Evolutionary conservation across 2,329 filamentous ascomycete species (phyloP).

Genomic region (Exophiala calicioides): DNA sequence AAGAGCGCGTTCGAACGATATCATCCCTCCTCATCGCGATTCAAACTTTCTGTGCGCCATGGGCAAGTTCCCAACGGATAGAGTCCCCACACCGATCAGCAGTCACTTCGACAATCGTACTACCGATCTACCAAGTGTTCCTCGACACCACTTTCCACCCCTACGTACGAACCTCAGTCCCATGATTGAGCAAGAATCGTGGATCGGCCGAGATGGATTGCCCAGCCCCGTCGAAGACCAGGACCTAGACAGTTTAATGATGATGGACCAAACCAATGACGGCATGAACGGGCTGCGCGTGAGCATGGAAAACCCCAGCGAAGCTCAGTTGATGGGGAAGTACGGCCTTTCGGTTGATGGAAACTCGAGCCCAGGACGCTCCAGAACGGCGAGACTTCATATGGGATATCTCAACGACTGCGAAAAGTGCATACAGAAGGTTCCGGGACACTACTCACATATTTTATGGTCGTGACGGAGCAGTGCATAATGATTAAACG

Average conservation of each 20-base stretch:
- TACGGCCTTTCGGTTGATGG: conserved; percentile 14
- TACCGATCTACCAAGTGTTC: conserved; percentile 19
- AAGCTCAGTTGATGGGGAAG: background rate
- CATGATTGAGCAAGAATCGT: conserved; percentile 32
- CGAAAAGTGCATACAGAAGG: conserved; percentile 72
- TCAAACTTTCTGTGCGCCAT: conserved; percentile 15
- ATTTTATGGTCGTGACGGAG: conserved; percentile 55
- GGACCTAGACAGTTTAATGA: conserved; percentile 26
- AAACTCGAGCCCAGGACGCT: conserved; percentile 16
- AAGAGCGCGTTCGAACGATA: conserved; percentile 31
- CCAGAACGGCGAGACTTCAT: conserved; percentile 57
- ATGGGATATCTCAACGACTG: conserved; percentile 78
- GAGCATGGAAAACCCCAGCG: conserved; percentile 1
- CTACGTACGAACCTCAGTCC: conserved; percentile 29
- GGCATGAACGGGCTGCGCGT: conserved; percentile 12
- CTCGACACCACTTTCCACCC: conserved; percentile 27
- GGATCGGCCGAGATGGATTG: conserved; percentile 26
- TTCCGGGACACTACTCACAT: conserved; percentile 79
- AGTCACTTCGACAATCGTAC: conserved; percentile 28
- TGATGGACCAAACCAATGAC: conserved; percentile 18
- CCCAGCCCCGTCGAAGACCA: conserved; percentile 28
- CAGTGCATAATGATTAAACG: conserved; percentile 6
- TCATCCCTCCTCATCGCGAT: conserved; percentile 25
- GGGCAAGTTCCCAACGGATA: conserved; percentile 21
- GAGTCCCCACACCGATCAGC: conserved; percentile 29